Evolutionary conservation across 345 rosid species (phyloP).

Genomic region (Populus nigra): DNA sequence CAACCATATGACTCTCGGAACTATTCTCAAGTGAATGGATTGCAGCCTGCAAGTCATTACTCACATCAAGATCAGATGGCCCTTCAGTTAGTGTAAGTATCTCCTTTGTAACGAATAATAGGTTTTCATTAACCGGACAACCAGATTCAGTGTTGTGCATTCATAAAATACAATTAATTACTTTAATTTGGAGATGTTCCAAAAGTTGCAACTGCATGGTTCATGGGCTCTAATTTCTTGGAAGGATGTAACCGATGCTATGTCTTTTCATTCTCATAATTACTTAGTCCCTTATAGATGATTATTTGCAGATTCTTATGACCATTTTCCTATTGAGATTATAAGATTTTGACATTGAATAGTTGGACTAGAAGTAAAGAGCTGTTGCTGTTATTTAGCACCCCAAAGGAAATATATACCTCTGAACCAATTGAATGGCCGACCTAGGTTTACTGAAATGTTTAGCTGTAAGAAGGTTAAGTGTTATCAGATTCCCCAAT

Average conservation of each 20-base stretch:
- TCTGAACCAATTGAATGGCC: too few species aligned
- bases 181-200: not conserved
- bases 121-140: not conserved
- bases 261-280: not conserved
- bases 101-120: not conserved
- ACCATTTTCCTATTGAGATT: not conserved
- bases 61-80: constrained; percentile 71
- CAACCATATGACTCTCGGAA: constrained; percentile 64
- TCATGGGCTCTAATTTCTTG: not conserved
- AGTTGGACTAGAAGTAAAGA: not conserved
- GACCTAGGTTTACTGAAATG: not conserved
- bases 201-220: not conserved
- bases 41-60: constrained; percentile 68
- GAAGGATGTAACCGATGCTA: not conserved
- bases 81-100: constrained; percentile 77
- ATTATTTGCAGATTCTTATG: too few species aligned
- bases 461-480: not conserved
- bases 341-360: not conserved
- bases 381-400: not conserved
- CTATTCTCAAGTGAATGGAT: constrained; percentile 77
- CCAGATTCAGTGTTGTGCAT: too few species aligned
- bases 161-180: not conserved
- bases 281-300: not conserved
- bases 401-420: not conserved
- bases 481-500: not conserved